Conservation (phyloP, 2,329 filamentous ascomycete species). For the Neocatenulostroma microsporum region DNA sequence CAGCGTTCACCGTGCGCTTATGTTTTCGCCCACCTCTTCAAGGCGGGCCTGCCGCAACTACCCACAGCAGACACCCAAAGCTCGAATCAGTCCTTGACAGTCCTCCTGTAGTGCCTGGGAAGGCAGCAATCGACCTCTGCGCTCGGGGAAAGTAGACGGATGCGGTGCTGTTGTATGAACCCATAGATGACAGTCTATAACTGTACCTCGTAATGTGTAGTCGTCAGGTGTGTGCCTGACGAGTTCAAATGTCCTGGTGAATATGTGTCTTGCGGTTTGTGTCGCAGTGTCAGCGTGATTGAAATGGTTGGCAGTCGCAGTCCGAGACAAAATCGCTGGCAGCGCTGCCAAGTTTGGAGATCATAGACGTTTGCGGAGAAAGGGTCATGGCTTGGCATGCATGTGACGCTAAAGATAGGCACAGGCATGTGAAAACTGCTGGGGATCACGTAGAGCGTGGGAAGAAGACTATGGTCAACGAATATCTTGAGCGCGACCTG, state of each 20-base stretch:
- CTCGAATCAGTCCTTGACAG: constrained; percentile 37
- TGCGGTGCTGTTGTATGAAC: constrained; percentile 5
- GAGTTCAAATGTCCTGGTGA: constrained; percentile 1
- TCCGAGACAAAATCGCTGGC: too few relatives aligned
- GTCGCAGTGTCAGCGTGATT: not conserved
- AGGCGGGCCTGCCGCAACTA: constrained; percentile 45
- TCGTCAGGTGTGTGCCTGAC: constrained; percentile 11
- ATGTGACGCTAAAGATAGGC: too few relatives aligned
- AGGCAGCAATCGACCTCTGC: constrained; percentile 29
- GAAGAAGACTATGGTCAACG: too few relatives aligned
- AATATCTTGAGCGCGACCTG: too few relatives aligned
- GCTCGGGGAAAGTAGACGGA: constrained; percentile 15
- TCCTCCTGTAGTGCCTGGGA: constrained; percentile 24
- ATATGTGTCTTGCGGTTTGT: not conserved
- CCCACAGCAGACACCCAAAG: constrained; percentile 42
- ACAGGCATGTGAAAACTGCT: too few relatives aligned
- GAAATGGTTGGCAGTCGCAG: too few relatives aligned
- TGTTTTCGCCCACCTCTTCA: constrained; percentile 47
- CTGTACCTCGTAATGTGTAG: not conserved
- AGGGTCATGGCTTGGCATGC: too few relatives aligned
- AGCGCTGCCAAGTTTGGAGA: too few relatives aligned
- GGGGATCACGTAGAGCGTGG: too few relatives aligned
- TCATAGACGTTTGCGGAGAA: too few relatives aligned
- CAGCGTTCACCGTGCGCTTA: not conserved
- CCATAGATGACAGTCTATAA: constrained; percentile 10